Evolutionary conservation across 106 monocot species (phyloP), one percentile per base, ranked within the genome.

Genomic region (Allium cepa): DNA sequence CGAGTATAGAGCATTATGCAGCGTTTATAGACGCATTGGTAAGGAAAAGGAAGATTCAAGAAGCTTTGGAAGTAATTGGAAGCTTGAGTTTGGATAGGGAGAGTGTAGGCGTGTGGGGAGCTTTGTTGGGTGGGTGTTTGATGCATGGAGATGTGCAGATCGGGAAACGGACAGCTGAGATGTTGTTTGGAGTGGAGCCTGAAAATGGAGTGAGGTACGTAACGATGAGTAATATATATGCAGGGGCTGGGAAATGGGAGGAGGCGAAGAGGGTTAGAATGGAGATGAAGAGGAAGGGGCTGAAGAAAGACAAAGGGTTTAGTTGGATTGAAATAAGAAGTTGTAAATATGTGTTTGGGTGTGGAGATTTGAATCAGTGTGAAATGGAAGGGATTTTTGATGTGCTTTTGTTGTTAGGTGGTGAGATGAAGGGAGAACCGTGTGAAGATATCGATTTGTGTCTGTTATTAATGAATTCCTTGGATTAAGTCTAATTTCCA

Each of bases 241-340:
- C 91, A 16, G 81, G 84, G 8, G 72, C 82, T 3, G 87, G 87
- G 13, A 57, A 63, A 22, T 91, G 91, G 91, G 82, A 82, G 7
- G 84, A 87, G 52, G 81, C 82, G 10, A 27, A 82, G 60, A 61
- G 47, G 8, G 11, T 80, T 63, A 77, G 84, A 72, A 17, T 52
- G 57, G 53, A 69, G 15, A 82, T 91, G 91, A 91, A 74, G 79
- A 77, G 64, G 22, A 87, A 80, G 68, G 81, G 91, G 11, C 71
- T 87, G 70, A 82, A 17, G 66, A 91, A 91, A 71, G 87, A 80
- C 1, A 71, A 71, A 59, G 90, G 78, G 48, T 81, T 69, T 52
- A 90, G 90, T 76, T 90, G 90, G 90, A 81, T 83, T 74, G 90
- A 90, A 59, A 70, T 90, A 18, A 77, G 71, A 60, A 72, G 75